A percentile compares a stretch with the other conserved stretches of the same genome.
phyloP scores from a whole-genome alignment of 2,329 filamentous ascomycete genomes.

The Ramularia endophylla region DNA sequence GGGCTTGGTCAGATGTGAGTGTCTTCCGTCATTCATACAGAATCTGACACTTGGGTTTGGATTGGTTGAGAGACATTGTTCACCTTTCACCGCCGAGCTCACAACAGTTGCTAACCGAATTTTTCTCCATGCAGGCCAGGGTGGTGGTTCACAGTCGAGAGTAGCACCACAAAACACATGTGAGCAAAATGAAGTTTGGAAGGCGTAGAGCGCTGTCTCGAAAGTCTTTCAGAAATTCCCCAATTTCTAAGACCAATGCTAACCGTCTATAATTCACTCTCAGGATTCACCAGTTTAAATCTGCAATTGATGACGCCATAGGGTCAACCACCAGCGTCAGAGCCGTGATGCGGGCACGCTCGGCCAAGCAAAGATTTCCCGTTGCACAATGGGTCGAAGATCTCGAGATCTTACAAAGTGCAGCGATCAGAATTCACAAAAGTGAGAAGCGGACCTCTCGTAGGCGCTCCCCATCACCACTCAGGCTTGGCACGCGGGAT shows the following conservation, averaged over 20 bases:
- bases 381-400: conserved; percentile 60
- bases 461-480: conserved; percentile 9
- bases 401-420: conserved; percentile 53
- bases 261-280: too few relatives aligned
- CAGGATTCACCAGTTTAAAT: conserved; percentile 56
- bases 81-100: too few relatives aligned
- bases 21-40: too few relatives aligned
- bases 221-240: too few relatives aligned
- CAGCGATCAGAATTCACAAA: conserved; percentile 50
- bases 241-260: too few relatives aligned
- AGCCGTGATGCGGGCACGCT: conserved; percentile 56
- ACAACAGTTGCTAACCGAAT: too few relatives aligned
- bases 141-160: conserved; percentile 63
- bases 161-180: conserved; percentile 54
- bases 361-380: conserved; percentile 58
- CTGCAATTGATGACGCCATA: conserved; percentile 53
- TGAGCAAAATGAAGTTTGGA: too few relatives aligned
- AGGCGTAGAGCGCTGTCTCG: too few relatives aligned
- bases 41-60: too few relatives aligned
- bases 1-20: conserved; percentile 1
- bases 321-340: conserved; percentile 48
- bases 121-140: too few relatives aligned
- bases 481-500: background rate
- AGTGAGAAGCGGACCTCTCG: conserved; percentile 27
- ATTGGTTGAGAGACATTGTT: too few relatives aligned